A percentile compares a stretch with the other conserved stretches of the same genome.
Evolutionary conservation across 805 yeast genomes (phyloP).

Genomic region (Candida pini): DNA sequence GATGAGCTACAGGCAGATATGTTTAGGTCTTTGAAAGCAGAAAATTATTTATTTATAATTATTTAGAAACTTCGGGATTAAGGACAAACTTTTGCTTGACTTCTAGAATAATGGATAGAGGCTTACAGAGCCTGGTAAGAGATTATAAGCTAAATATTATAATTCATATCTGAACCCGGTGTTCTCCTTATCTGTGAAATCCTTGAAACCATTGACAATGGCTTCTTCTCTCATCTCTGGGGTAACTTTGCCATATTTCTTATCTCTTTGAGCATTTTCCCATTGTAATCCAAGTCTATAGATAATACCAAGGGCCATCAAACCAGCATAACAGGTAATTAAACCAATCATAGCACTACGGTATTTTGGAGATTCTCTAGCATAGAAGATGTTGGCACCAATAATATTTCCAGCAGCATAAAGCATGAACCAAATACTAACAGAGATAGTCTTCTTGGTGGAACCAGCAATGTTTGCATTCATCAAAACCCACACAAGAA

Average conservation of each 20-base stretch:
- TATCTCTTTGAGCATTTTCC: constrained; percentile 47
- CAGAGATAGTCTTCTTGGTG: constrained; percentile 48
- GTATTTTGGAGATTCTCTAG: constrained; percentile 44
- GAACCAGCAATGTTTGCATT: constrained; percentile 55
- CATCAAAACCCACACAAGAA: constrained; percentile 11
- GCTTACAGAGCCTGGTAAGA: too few relatives aligned
- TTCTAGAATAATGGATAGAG: too few relatives aligned
- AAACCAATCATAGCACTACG: constrained; percentile 50
- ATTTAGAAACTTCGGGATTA: too few relatives aligned
- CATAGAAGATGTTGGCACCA: constrained; percentile 58
- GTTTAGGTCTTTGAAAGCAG: too few relatives aligned
- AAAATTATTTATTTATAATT: too few relatives aligned
- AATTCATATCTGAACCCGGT: constrained; percentile 44
- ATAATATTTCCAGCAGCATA: constrained; percentile 51
- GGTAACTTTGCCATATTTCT: constrained; percentile 25
- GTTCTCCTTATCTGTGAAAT: constrained; percentile 55
- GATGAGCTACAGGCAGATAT: too few relatives aligned
- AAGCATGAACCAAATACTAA: constrained; percentile 48
- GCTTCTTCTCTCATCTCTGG: constrained; percentile 12
- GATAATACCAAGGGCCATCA: constrained; percentile 8
- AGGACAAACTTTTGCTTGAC: too few relatives aligned
- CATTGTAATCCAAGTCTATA: constrained; percentile 8
- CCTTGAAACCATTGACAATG: constrained; percentile 45
- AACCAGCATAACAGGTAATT: constrained; percentile 7
- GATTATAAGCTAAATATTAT: too few relatives aligned